Base-by-base conservation (phyloP, 2,329 filamentous ascomycete genomes). In the Xylaria sp. region DNA sequence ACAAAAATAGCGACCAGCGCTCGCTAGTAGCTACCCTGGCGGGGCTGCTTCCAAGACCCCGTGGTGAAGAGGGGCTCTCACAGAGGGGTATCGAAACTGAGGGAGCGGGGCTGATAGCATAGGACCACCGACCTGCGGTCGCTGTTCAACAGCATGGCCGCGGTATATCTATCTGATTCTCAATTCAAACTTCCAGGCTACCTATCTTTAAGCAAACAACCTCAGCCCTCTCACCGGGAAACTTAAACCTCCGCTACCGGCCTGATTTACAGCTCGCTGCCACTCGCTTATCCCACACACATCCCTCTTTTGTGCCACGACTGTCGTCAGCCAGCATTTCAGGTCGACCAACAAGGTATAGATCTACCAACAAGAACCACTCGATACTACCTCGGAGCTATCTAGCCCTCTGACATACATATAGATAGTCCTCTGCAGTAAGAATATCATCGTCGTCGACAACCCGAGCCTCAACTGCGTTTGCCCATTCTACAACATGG, bases 401-500 rank as follows among this genome's bases (percentile, higher is more conserved):
- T 33, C 67, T 13, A 31, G 31, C 17, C 40, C 17, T 20, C 64
- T 38, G 6, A 40, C 56, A 17, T 59, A 33, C 7, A 33, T 33
- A 33, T 33, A 33, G 33, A 33, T 33, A 40, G 10, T 49, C 11
- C 36, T 63, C 42, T 53, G 6, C 31, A 67, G 65, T 17, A 60
- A 63, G 58, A 59, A 58, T 44, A 31, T 49, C 51, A n/a, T 28
- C 20, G 17, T 57, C 28, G 26, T 40, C 33, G 56, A 53, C 28
- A 31, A 26, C 23, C 57, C 28, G 57, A 60, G 38, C 40, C 38
- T 44, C 54, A 15, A 40, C 46, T 36, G 20, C 63, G n/a, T 26
- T 11, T 40, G 63, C n/a, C n/a, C 56, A n/a, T 44, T 46, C 7
- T 17, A 58, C 75, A 78, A 57, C 68, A 89, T 89, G 87, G 84